Percentiles rank a stretch among this genome's conserved stretches.
Evolutionary conservation across 106 monocot genomes (phyloP).

Genomic region (Phalaenopsis equestris): DNA sequence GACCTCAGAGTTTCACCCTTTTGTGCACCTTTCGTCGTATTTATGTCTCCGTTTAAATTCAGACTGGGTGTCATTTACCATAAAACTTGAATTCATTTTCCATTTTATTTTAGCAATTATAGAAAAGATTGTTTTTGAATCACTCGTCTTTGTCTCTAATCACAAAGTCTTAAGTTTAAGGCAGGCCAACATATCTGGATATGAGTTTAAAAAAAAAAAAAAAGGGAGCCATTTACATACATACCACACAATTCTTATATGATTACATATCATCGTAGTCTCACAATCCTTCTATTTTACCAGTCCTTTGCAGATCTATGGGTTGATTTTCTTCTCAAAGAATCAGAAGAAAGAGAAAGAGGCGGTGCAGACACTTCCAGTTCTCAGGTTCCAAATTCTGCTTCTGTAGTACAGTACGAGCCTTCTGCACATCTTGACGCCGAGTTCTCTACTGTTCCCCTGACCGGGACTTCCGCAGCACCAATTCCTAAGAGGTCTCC

Average conservation of each 20-base stretch:
- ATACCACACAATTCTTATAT: too few species aligned
- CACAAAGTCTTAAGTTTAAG: too few species aligned
- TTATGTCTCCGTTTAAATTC: neutral
- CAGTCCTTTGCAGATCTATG: slow-evolving; percentile 97
- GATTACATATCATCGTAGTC: neutral
- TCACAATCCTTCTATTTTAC: neutral
- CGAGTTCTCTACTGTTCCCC: slow-evolving; percentile 67
- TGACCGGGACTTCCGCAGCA: slow-evolving; percentile 31
- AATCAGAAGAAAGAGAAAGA: slow-evolving; percentile 80
- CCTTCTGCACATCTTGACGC: slow-evolving; percentile 20
- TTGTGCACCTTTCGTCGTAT: neutral
- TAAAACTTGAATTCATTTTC: neutral
- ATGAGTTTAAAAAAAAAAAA: too few species aligned
- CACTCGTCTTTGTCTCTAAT: too few species aligned
- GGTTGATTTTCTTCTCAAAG: slow-evolving; percentile 99
- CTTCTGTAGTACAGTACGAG: slow-evolving; percentile 9
- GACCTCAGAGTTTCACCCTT: neutral
- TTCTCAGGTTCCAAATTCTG: slow-evolving; percentile 10
- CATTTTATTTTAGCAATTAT: neutral
- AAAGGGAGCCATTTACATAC: too few species aligned
- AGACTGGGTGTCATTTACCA: neutral
- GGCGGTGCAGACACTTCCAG: slow-evolving; percentile 1
- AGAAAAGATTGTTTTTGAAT: too few species aligned
- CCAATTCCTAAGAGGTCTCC: slow-evolving; percentile 9
- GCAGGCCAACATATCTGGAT: too few species aligned